Evolutionary conservation across 352 stramenopile genomes (phyloP).

Genomic region (Pythium plurisporium): DNA sequence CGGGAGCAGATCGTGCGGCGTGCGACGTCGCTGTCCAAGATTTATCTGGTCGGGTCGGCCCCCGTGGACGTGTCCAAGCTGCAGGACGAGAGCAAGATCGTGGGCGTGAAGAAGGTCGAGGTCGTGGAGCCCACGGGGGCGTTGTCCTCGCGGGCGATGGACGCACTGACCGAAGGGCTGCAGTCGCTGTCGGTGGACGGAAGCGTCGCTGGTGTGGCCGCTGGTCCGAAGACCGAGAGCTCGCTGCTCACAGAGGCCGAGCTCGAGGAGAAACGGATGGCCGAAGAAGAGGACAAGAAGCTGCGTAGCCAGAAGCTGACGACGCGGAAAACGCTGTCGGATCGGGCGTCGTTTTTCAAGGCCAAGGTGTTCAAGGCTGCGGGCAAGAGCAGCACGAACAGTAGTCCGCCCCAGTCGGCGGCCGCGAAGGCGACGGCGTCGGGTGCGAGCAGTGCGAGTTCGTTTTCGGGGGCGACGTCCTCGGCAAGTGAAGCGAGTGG

Average conservation of each 20-base stretch:
- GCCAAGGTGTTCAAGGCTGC: slow-evolving; percentile 67
- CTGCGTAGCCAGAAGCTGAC: slow-evolving; percentile 71
- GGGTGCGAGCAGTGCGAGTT: background rate
- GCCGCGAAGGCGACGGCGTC: background rate
- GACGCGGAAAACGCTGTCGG: slow-evolving; percentile 51
- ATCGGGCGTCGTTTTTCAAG: slow-evolving; percentile 69
- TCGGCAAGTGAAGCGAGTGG: background rate
- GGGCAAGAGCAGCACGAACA: background rate
- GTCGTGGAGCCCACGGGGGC: slow-evolving; percentile 69
- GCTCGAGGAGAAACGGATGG: slow-evolving; percentile 84
- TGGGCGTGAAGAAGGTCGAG: slow-evolving; percentile 71
- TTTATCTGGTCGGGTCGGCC: slow-evolving; percentile 77
- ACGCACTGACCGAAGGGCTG: slow-evolving; percentile 70
- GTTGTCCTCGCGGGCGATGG: slow-evolving; percentile 69
- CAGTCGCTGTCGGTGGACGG: slow-evolving; percentile 60
- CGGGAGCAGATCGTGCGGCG: slow-evolving; percentile 54
- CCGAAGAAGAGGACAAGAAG: slow-evolving; percentile 83
- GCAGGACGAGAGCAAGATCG: slow-evolving; percentile 72
- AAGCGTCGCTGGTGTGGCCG: slow-evolving; percentile 21
- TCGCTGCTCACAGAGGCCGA: slow-evolving; percentile 72
- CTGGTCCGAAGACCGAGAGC: slow-evolving; percentile 18
- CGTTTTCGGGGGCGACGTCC: background rate
- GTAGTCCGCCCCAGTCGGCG: background rate
- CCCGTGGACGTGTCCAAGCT: slow-evolving; percentile 79
- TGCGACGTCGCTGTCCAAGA: slow-evolving; percentile 74